Conservation (phyloP, 352 stramenopile genomes). For the Blastocystis sp. region DNA sequence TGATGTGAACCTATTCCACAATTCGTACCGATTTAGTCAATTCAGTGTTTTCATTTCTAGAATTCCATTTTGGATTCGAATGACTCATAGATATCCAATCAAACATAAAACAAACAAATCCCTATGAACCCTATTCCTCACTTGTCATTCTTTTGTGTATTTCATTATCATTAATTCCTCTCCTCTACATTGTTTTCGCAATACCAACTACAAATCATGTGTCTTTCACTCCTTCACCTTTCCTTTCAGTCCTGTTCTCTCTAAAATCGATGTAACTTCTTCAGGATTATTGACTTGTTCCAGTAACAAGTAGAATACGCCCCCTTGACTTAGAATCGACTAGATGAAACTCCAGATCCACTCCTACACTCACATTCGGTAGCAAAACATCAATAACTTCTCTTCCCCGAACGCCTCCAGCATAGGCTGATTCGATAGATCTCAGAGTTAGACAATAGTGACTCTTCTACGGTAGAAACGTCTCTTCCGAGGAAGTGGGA, state of each 20-base stretch:
- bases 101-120: neutral
- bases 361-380: neutral
- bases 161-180: conserved; percentile 28
- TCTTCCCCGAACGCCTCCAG: neutral
- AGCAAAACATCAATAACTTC: conserved; percentile 17
- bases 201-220: neutral
- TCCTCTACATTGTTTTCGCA: conserved; percentile 11
- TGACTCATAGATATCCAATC: neutral
- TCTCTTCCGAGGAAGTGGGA: neutral
- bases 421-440: conserved; percentile 29
- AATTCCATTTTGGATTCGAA: neutral
- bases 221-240: neutral
- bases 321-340: neutral
- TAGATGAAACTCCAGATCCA: neutral
- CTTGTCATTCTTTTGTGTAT: neutral
- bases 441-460: neutral
- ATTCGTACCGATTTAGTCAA: neutral
- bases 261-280: neutral
- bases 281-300: neutral
- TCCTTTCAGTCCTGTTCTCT: neutral
- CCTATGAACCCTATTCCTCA: neutral
- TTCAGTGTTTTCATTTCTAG: neutral
- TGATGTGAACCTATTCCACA: neutral
- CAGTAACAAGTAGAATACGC: conserved; percentile 20
- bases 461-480: neutral